phyloP scores from a whole-genome alignment of 2,329 filamentous ascomycete genomes.

The Ophiostoma novo-ulmi region DNA sequence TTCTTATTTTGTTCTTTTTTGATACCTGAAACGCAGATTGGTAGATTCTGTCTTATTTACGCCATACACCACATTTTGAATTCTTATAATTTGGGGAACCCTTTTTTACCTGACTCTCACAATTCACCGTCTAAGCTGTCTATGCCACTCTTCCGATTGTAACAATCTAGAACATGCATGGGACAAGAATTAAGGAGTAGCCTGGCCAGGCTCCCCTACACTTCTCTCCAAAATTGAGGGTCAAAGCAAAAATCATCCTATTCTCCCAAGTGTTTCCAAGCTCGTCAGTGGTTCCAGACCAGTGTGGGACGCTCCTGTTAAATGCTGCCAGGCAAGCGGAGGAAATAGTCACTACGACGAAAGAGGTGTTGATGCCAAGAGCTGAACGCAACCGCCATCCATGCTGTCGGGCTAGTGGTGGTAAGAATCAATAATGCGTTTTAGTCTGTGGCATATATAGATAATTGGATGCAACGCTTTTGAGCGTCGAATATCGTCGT shows the following conservation, averaged over 20 bases:
- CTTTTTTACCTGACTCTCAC: too few species aligned
- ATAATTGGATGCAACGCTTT: not conserved
- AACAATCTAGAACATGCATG: too few species aligned
- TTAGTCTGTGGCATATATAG: not conserved
- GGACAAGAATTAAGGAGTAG: too few species aligned
- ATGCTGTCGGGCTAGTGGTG: constrained; percentile 7
- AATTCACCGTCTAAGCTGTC: too few species aligned
- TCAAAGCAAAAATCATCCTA: not conserved
- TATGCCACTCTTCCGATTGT: too few species aligned
- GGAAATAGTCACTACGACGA: not conserved
- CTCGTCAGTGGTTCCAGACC: not conserved
- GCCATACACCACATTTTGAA: not conserved
- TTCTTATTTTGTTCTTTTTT: not conserved
- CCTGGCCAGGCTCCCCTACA: too few species aligned
- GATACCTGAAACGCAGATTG: constrained; percentile 6
- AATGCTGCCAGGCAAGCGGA: not conserved
- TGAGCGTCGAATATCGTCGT: not conserved
- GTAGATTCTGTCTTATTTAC: not conserved
- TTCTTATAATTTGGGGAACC: too few species aligned
- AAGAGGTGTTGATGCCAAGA: not conserved
- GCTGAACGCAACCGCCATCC: not conserved
- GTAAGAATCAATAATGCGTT: not conserved
- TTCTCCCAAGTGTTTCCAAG: too few species aligned
- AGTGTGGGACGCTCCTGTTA: not conserved
- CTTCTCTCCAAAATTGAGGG: not conserved